phyloP scores from a whole-genome alignment of 2,329 filamentous ascomycete genomes.

The Paecilomyces niveus region DNA sequence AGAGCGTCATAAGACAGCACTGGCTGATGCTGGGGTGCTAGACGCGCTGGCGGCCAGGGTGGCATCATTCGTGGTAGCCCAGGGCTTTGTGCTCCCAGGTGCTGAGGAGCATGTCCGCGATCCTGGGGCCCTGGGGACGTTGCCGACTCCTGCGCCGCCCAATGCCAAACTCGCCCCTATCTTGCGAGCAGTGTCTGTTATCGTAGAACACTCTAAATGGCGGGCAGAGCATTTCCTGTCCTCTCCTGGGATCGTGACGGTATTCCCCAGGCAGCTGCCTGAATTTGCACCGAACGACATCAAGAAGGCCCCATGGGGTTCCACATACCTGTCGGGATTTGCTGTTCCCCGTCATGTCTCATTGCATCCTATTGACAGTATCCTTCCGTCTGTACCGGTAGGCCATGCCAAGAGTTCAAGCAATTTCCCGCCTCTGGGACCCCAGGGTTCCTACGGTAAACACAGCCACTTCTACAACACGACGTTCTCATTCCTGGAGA shows the following conservation, averaged over 20 bases:
- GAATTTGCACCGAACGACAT: slow-evolving; percentile 47
- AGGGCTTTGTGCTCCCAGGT: slow-evolving; percentile 62
- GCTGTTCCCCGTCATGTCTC: slow-evolving; percentile 39
- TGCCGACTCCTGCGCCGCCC: slow-evolving; percentile 56
- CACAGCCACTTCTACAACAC: slow-evolving; percentile 29
- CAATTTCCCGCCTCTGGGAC: slow-evolving; percentile 50
- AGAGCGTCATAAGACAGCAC: slow-evolving; percentile 61
- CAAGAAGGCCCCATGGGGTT: slow-evolving; percentile 44
- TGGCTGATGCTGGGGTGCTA: slow-evolving; percentile 67
- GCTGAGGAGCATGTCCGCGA: slow-evolving; percentile 50
- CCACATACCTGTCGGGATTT: slow-evolving; percentile 48
- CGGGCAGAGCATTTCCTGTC: slow-evolving; percentile 65
- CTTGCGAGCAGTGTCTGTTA: slow-evolving; percentile 67
- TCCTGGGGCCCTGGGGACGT: slow-evolving; percentile 49
- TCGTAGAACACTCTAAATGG: slow-evolving; percentile 72
- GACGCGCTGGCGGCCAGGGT: slow-evolving; percentile 71
- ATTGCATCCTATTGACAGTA: slow-evolving; percentile 56
- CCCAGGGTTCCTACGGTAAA: slow-evolving; percentile 28
- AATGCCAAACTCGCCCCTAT: slow-evolving; percentile 59
- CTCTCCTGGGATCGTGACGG: slow-evolving; percentile 61
- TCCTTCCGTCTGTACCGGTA: slow-evolving; percentile 49
- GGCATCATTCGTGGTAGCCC: slow-evolving; percentile 60
- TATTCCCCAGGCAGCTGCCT: slow-evolving; percentile 53
- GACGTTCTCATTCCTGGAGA: slow-evolving; percentile 27
- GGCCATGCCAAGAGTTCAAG: slow-evolving; percentile 27